Conservation (phyloP, 441 rosid genomes). For the Pelargonium cotyledonis region DNA sequence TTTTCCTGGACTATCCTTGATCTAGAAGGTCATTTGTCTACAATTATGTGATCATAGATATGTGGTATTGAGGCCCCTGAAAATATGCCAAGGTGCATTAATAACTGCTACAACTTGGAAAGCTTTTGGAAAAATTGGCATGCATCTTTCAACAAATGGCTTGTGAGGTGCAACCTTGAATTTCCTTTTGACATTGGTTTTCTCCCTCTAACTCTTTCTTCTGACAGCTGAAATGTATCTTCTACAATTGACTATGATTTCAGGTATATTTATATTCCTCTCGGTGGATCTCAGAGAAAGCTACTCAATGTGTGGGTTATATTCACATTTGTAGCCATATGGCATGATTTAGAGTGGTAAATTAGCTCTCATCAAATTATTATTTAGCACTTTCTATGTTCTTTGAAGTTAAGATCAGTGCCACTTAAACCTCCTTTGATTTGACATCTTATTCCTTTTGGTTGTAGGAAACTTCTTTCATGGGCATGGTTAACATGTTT, state of each 20-base stretch:
- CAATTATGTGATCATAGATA: constrained; percentile 35
- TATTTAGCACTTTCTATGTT: constrained; percentile 7
- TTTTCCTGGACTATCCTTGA: background rate
- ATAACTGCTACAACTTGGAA: constrained; percentile 85
- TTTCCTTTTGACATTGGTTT: constrained; percentile 15
- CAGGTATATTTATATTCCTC: constrained; percentile 95
- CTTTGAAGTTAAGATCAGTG: constrained; percentile 11
- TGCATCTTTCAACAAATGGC: constrained; percentile 97
- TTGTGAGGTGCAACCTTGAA: constrained; percentile 59
- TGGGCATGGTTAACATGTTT: constrained; percentile 99
- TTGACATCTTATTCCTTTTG: constrained; percentile 29
- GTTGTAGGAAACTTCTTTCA: constrained; percentile 84
- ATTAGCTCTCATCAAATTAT: constrained; percentile 7
- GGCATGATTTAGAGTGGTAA: constrained; percentile 99
- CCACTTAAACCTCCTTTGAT: constrained; percentile 14
- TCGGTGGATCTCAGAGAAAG: constrained; percentile 83
- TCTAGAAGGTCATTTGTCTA: constrained; percentile 3
- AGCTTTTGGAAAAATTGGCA: constrained; percentile 98
- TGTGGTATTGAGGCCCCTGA: constrained; percentile 87
- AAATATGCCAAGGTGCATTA: constrained; percentile 88
- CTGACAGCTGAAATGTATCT: constrained; percentile 7
- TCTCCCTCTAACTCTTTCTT: constrained; percentile 7
- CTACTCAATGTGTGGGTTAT: constrained; percentile 79
- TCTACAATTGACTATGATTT: constrained; percentile 16
- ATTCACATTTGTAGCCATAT: constrained; percentile 88